Evolutionary conservation across 305 asterid genomes (phyloP), one percentile per base, ranked within the genome.

Genomic region (Coffea humblotiana): DNA sequence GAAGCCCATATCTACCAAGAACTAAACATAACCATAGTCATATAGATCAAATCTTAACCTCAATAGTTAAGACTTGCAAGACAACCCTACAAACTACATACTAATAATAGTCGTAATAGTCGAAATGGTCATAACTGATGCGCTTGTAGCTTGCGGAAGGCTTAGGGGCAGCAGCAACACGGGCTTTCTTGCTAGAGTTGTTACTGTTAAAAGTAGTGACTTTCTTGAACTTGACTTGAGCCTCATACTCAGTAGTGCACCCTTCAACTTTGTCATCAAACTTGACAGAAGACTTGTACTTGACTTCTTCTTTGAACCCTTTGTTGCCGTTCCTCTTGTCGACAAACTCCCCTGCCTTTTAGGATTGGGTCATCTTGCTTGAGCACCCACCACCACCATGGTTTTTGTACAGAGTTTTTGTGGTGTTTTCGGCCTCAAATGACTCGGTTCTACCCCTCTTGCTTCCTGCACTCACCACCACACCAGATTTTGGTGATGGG

Each of bases 291-390:
- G 63, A 18, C 8, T 18, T 19, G 25, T 77, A 77, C 35, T 25
- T 63, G 10, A 66, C 61, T 72, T 77, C 84, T 25, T 81, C 60
- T 51, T 74, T 82, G 19, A 43, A 72, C 7, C 75, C 82, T 37
- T 40, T 61, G 13, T 69, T 78, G 8, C 84, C 84, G 40, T 54
- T 77, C 8, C 65, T 60, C 21, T 63, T 72, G 68, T 82, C 76
- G 0, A 64, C 19, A 43, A 82, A 77, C 6, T 71, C 71, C 18
- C 76, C 78, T 0, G 72, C 60, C 54, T 76, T 76, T 3, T 29
- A 21, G 37, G 63, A 69, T 72, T 76, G 0, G 0, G 74, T 27
- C 3, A 58, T 35, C 77, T 72, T 76, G 2, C 56, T 61, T 12
- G 81, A 71, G 12, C 68, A 45, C 18, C 79, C 84, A 2, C 78